Percentiles rank a stretch among this genome's conserved stretches.
These are phyloP conservation scores for Sporobolomyces phaffii DNA, from an alignment of 768 basidiomycete species.

Conservation along the genomic window DNA sequence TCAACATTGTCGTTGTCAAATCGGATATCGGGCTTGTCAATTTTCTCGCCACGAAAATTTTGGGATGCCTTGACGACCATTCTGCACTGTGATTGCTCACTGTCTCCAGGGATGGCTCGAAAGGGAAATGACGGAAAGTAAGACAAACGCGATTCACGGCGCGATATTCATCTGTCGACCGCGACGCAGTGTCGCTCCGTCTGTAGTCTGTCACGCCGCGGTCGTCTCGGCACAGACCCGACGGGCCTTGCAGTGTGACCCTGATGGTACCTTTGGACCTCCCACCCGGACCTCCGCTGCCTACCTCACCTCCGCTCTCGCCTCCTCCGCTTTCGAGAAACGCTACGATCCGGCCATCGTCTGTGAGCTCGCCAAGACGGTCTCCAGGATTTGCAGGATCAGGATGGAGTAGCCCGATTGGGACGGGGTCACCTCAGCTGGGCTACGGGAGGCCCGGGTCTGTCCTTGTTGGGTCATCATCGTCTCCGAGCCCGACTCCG, in stretches of 20 bases:
- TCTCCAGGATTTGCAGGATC: not conserved
- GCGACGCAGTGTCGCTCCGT: too few species aligned
- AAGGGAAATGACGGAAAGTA: too few species aligned
- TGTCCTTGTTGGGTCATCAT: not conserved
- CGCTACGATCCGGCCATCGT: conserved; percentile 9
- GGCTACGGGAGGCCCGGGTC: not conserved
- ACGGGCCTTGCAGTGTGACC: not conserved
- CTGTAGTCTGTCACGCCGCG: too few species aligned
- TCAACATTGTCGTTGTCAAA: conserved; percentile 6
- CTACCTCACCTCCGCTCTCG: conserved; percentile 2
- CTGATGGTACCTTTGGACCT: conserved; percentile 8
- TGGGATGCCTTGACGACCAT: too few species aligned
- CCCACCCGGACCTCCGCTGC: not conserved
- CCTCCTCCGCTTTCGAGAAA: conserved; percentile 5
- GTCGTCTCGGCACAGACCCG: too few species aligned
- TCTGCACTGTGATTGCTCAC: too few species aligned
- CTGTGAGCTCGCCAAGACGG: not conserved
- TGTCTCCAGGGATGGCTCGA: too few species aligned
- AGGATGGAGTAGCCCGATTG: conserved; percentile 1
- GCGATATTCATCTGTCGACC: too few species aligned
- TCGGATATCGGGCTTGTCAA: too few species aligned
- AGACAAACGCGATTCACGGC: too few species aligned
- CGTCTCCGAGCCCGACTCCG: not conserved
- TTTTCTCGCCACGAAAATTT: too few species aligned
- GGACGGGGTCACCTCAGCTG: not conserved